Percentiles rank a stretch among this genome's conserved stretches.
Evolutionary conservation across 1,284 basidiomycete species (phyloP).

Genomic region (Boletus sp.): DNA sequence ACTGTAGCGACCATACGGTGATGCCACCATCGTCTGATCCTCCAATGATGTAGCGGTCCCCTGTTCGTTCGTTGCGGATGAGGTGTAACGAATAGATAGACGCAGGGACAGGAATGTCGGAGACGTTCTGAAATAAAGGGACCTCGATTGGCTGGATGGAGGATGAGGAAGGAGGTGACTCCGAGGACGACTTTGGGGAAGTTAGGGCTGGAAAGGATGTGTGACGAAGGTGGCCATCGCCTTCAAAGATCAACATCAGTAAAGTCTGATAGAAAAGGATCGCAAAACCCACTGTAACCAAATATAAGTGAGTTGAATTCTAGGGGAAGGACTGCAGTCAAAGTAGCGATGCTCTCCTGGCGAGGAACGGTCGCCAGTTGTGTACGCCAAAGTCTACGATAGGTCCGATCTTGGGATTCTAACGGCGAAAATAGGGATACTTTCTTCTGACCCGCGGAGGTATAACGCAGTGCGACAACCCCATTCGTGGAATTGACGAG

Average conservation of each 20-base stretch:
- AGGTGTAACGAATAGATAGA: conserved; percentile 49
- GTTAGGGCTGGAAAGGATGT: conserved; percentile 38
- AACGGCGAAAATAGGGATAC: conserved; percentile 14
- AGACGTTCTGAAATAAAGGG: conserved; percentile 33
- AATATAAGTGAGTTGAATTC: conserved; percentile 53
- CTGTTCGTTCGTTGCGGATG: conserved; percentile 51
- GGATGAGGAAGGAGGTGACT: conserved; percentile 1
- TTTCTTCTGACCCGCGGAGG: conserved; percentile 21
- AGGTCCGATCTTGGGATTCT: conserved; percentile 10
- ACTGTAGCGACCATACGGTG: conserved; percentile 66
- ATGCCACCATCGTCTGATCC: conserved; percentile 74
- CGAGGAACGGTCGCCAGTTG: neutral
- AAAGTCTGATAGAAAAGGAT: neutral
- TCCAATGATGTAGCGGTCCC: conserved; percentile 59
- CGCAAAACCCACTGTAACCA: conserved; percentile 53
- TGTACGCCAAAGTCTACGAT: conserved; percentile 22
- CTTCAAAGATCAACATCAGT: conserved; percentile 36
- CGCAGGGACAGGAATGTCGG: conserved; percentile 46
- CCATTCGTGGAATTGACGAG: conserved; percentile 12
- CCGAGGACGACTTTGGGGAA: neutral
- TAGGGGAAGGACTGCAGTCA: conserved; percentile 53
- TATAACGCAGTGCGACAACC: conserved; percentile 20
- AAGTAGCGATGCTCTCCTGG: conserved; percentile 7
- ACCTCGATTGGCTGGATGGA: neutral
- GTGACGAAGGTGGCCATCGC: conserved; percentile 51